These are phyloP conservation scores for Cenchrus purpureus DNA, from an alignment of 176 grass and related monocot species.

Conservation along the genomic window DNA sequence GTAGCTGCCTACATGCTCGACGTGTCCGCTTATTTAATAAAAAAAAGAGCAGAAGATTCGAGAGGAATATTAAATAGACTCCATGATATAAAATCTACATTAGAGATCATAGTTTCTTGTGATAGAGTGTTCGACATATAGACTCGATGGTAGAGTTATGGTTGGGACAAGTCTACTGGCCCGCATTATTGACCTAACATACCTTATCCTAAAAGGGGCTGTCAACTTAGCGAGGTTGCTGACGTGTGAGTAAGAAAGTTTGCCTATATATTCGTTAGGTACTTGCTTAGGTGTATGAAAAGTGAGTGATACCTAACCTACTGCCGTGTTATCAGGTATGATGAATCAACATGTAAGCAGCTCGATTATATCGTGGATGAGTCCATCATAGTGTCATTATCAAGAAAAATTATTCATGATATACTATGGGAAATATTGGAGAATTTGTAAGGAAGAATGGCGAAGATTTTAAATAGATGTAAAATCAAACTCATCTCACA, in stretches of 20 bases:
- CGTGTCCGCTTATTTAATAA: no score
- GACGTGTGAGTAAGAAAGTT: background rate
- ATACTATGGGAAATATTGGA: background rate
- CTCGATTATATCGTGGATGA: background rate
- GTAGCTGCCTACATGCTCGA: no score
- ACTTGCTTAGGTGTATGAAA: constrained; percentile 19
- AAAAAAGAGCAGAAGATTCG: no score
- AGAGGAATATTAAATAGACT: no score
- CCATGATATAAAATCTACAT: no score
- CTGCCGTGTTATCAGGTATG: background rate
- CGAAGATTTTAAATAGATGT: no score
- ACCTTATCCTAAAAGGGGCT: constrained; percentile 15
- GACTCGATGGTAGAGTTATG: no score
- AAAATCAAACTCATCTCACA: no score
- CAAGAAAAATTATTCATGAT: background rate
- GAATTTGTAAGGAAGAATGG: background rate
- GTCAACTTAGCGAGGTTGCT: background rate
- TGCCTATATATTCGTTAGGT: constrained; percentile 33
- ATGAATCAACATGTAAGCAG: constrained; percentile 8
- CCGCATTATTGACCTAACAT: constrained; percentile 49
- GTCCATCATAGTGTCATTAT: background rate
- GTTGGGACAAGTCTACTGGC: background rate
- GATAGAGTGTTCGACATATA: no score
- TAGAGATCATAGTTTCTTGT: no score
- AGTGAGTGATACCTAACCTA: constrained; percentile 54